These are phyloP conservation scores for Aspergillus steynii DNA, from an alignment of 495 filamentous ascomycete species.

Conservation along the genomic window DNA sequence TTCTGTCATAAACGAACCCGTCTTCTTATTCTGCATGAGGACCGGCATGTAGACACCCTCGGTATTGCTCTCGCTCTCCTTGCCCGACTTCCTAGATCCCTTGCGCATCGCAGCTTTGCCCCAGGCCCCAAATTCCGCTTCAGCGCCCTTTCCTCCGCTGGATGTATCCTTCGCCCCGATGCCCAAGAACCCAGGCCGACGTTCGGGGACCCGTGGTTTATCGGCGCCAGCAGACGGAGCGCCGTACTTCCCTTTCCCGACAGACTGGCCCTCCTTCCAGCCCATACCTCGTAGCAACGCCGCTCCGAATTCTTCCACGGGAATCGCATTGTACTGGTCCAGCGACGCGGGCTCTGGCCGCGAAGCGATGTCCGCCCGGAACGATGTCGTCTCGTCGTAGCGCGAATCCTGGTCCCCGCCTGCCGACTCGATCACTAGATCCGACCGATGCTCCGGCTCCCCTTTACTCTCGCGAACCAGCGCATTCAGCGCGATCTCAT, in stretches of 20 bases:
- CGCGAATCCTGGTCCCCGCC: conserved; percentile 31
- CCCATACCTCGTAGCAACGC: conserved; percentile 88
- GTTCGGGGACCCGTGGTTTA: conserved; percentile 51
- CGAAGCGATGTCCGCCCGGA: conserved; percentile 63
- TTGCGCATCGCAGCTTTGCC: conserved; percentile 65
- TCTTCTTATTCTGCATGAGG: conserved; percentile 63
- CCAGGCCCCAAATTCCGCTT: conserved; percentile 75
- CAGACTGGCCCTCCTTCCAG: conserved; percentile 82
- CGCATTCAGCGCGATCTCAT: conserved; percentile 79
- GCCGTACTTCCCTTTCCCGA: conserved; percentile 58
- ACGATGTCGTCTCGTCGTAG: conserved; percentile 66
- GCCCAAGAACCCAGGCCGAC: conserved; percentile 77
- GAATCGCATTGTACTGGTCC: conserved; percentile 83
- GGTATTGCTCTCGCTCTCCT: conserved; percentile 36
- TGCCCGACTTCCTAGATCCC: conserved; percentile 48
- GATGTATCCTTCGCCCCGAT: conserved; percentile 71
- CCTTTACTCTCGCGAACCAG: conserved; percentile 62
- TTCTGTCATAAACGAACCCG: conserved; percentile 65
- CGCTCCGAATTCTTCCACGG: conserved; percentile 92
- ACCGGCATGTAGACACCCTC: conserved; percentile 67
- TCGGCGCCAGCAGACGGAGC: conserved; percentile 26
- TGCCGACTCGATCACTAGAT: conserved; percentile 58
- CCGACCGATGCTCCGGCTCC: conserved; percentile 49
- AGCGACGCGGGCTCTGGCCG: conserved; percentile 74
- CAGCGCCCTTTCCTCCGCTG: conserved; percentile 66